phyloP scores from a whole-genome alignment of 805 yeast species.

The Dipodascus geniculatus region DNA sequence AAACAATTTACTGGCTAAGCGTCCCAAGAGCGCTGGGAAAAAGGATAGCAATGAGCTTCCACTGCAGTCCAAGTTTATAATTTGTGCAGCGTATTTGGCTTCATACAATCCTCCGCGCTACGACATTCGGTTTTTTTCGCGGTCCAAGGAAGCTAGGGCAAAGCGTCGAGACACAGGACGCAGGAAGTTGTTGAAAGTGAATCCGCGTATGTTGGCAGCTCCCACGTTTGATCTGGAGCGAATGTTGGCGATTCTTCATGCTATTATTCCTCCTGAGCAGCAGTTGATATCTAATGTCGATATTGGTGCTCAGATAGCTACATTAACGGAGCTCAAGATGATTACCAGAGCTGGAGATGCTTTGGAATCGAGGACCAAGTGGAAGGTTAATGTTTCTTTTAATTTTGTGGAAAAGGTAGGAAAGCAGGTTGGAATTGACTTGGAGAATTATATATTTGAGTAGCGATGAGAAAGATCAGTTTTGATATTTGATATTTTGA shows the following conservation, averaged over 20 bases:
- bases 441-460: conserved; percentile 47
- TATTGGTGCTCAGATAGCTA: conserved; percentile 42
- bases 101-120: conserved; percentile 60
- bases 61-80: conserved; percentile 50
- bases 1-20: conserved; percentile 11
- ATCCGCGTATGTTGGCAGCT: conserved; percentile 56
- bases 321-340: conserved; percentile 43
- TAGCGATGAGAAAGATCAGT: conserved; percentile 9
- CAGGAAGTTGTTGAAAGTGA: conserved; percentile 37
- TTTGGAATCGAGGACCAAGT: conserved; percentile 55
- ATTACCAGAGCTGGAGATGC: conserved; percentile 29
- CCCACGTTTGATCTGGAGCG: conserved; percentile 69
- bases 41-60: conserved; percentile 36
- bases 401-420: conserved; percentile 49
- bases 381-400: conserved; percentile 74
- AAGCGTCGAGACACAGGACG: conserved; percentile 30
- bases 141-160: conserved; percentile 36
- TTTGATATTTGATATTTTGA: no score
- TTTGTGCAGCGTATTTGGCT: conserved; percentile 74
- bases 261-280: conserved; percentile 39
- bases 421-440: conserved; percentile 49
- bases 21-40: conserved; percentile 12
- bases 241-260: conserved; percentile 63
- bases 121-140: conserved; percentile 63
- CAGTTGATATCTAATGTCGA: conserved; percentile 24